Evolutionary conservation across 2,329 filamentous ascomycete genomes (phyloP).

Genomic region (Fusarium incarnatum): DNA sequence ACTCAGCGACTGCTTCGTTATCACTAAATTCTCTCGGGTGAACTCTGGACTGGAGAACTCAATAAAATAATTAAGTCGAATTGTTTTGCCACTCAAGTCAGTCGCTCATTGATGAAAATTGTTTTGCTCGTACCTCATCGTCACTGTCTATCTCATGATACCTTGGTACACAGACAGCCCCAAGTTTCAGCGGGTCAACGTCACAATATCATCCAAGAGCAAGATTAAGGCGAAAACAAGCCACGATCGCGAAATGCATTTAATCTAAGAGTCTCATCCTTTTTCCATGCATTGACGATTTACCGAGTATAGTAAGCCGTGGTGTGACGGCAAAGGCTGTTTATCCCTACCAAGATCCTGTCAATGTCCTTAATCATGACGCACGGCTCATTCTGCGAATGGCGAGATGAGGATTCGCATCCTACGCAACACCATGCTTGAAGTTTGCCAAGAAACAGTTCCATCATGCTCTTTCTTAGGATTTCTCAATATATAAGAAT

Average conservation of each 20-base stretch:
- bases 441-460: background rate
- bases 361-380: background rate
- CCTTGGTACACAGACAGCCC: no score
- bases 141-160: no score
- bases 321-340: background rate
- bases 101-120: background rate
- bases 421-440: background rate
- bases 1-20: background rate
- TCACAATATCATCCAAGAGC: no score
- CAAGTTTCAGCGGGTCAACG: background rate
- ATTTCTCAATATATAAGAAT: background rate
- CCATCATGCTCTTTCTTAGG: background rate
- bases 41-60: background rate
- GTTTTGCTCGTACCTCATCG: background rate
- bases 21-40: background rate
- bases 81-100: background rate
- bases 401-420: background rate
- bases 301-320: background rate
- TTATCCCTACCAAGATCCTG: background rate
- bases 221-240: background rate
- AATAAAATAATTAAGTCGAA: accelerated
- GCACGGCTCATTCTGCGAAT: background rate
- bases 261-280: background rate
- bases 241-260: background rate
- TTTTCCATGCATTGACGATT: background rate